phyloP scores from a whole-genome alignment of 2,329 filamentous ascomycete genomes.

The Davidsoniella eucalypti region DNA sequence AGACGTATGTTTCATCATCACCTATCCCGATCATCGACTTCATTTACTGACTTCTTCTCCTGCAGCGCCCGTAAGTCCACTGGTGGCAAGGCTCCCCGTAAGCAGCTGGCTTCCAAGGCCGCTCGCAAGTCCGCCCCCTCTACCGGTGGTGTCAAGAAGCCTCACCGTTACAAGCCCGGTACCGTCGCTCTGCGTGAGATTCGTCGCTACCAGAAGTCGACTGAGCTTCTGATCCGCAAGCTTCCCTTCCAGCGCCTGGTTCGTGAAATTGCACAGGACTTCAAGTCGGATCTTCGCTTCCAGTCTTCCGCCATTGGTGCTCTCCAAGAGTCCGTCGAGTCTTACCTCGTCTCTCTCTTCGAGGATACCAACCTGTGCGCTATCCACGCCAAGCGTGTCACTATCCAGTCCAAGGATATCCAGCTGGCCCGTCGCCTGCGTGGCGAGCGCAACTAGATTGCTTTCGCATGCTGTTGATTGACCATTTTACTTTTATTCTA shows the following conservation, averaged over 20 bases:
- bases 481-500: background rate
- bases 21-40: conserved; percentile 32
- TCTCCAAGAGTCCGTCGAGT: conserved; percentile 96
- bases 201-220: conserved; percentile 93
- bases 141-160: conserved; percentile 95
- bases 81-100: conserved; percentile 65
- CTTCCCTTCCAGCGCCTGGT: conserved; percentile 96
- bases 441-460: conserved; percentile 69
- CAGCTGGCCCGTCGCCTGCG: conserved; percentile 90
- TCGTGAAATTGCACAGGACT: conserved; percentile 89
- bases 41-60: background rate
- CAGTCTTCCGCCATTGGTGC: conserved; percentile 96
- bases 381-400: conserved; percentile 98
- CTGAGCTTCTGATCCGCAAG: conserved; percentile 91
- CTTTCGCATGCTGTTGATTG: conserved; percentile 1
- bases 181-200: conserved; percentile 98
- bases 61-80: conserved; percentile 51
- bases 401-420: conserved; percentile 94
- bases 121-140: conserved; percentile 96
- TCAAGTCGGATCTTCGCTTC: conserved; percentile 93
- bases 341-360: conserved; percentile 94
- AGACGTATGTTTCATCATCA: conserved; percentile 24
- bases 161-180: conserved; percentile 77
- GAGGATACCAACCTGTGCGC: conserved; percentile 98
- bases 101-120: conserved; percentile 99